These are phyloP conservation scores for Termitomyces sp. DNA, from an alignment of 768 basidiomycete genomes.

Conservation along the genomic window DNA sequence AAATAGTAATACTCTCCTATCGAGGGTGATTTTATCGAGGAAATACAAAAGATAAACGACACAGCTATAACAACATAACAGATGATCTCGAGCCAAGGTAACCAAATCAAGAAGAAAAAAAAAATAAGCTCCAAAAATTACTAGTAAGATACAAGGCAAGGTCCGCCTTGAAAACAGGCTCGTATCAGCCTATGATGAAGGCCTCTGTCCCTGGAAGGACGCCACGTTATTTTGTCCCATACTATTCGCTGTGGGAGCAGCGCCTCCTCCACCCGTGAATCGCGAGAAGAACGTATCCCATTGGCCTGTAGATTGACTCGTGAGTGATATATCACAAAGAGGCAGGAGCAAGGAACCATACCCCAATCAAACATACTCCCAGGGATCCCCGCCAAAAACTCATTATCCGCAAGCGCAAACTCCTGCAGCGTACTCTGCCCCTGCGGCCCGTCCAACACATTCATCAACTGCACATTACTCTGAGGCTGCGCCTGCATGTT, in stretches of 20 bases:
- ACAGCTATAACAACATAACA: neutral
- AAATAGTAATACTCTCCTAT: neutral
- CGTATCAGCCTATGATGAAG: slow-evolving; percentile 1
- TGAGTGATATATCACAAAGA: neutral
- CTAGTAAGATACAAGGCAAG: neutral
- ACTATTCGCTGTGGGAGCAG: slow-evolving; percentile 15
- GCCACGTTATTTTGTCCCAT: slow-evolving; percentile 19
- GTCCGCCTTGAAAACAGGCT: neutral
- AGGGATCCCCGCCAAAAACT: slow-evolving; percentile 75
- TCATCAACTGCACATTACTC: slow-evolving; percentile 73
- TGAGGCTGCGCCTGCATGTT: slow-evolving; percentile 40
- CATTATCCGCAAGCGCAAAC: slow-evolving; percentile 62
- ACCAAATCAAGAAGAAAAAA: neutral
- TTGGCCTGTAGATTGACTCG: slow-evolving; percentile 46
- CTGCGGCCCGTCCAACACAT: slow-evolving; percentile 62
- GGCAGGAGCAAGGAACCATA: slow-evolving; percentile 26
- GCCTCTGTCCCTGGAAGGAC: slow-evolving; percentile 17
- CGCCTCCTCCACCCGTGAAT: slow-evolving; percentile 26
- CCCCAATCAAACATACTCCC: slow-evolving; percentile 88
- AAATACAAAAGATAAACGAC: neutral
- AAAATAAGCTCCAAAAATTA: slow-evolving; percentile 1
- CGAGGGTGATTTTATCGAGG: neutral
- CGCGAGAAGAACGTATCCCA: slow-evolving; percentile 82
- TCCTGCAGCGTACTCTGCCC: slow-evolving; percentile 55
- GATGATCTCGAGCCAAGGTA: neutral